Evolutionary conservation across 2,329 filamentous ascomycete genomes (phyloP).

Genomic region (Colletotrichum sp.): DNA sequence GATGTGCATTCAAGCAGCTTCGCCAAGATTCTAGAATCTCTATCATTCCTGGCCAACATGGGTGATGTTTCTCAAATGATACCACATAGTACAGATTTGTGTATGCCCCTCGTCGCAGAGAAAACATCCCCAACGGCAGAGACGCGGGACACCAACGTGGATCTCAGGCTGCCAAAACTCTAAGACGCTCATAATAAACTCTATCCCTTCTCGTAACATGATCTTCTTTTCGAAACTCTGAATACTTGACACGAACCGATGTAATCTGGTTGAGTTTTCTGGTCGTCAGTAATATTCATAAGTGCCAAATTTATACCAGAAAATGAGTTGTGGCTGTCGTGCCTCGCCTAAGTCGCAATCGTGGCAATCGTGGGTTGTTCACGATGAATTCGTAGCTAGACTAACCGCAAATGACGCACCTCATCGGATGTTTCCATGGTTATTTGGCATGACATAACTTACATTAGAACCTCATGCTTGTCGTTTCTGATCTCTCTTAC

Average conservation of each 20-base stretch:
- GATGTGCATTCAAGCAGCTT: background rate
- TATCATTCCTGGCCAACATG: background rate
- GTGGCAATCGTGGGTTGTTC: background rate
- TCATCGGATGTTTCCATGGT: too few relatives aligned
- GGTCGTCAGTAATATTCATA: too few relatives aligned
- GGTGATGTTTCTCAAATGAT: background rate
- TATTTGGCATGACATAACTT: too few relatives aligned
- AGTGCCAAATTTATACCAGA: accelerated
- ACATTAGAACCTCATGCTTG: too few relatives aligned
- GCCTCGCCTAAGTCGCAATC: background rate
- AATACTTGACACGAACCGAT: too few relatives aligned
- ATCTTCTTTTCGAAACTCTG: too few relatives aligned
- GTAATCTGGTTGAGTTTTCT: too few relatives aligned
- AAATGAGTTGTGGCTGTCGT: background rate
- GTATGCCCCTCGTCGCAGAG: too few relatives aligned
- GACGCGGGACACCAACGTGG: accelerated
- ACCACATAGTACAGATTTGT: background rate
- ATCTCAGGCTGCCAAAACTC: too few relatives aligned
- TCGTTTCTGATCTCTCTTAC: too few relatives aligned
- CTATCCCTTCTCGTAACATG: too few relatives aligned
- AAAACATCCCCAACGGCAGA: background rate
- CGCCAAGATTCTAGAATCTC: accelerated
- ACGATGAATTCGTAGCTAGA: background rate
- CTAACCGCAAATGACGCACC: accelerated
- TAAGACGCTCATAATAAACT: accelerated